A percentile compares a stretch with the other conserved stretches of the same genome.
Evolutionary conservation across 179 eudicot genomes (phyloP).

Genomic region (Amaranthus tricolor): DNA sequence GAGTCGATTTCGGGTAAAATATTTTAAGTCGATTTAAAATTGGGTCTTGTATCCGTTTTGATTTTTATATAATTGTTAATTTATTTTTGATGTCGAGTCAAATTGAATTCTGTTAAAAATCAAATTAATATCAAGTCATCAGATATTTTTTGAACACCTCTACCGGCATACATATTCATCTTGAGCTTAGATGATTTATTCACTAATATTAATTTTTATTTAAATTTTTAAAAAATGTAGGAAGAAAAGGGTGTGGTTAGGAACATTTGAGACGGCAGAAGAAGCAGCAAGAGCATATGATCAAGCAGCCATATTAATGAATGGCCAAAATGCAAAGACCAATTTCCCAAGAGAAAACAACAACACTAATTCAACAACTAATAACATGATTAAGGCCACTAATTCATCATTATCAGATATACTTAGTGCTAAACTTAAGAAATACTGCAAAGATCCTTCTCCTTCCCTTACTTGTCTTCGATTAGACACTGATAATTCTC

Average conservation of each 20-base stretch:
- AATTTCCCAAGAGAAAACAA: slow-evolving; percentile 45
- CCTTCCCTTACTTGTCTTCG: slow-evolving; percentile 77
- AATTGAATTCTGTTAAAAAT: no score
- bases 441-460: slow-evolving; percentile 64
- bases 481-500: slow-evolving; percentile 69
- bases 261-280: slow-evolving; percentile 77
- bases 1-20: no score
- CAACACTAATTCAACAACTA: slow-evolving; percentile 5
- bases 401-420: slow-evolving; percentile 37
- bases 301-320: slow-evolving; percentile 73
- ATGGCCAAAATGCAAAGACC: slow-evolving; percentile 71
- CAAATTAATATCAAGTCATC: no score
- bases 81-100: no score
- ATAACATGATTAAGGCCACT: not conserved
- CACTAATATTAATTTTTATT: no score
- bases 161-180: no score
- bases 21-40: no score
- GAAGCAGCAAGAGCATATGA: slow-evolving; percentile 83
- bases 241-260: slow-evolving; percentile 77
- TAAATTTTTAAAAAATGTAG: slow-evolving; percentile 22
- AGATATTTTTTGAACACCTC: no score
- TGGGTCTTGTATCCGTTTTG: no score
- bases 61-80: no score
- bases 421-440: slow-evolving; percentile 58
- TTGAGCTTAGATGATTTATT: no score